A percentile compares a stretch with the other conserved stretches of the same genome.
These are phyloP conservation scores for Apiotrichum sp. DNA, from an alignment of 1,284 basidiomycete species.

Conservation along the genomic window DNA sequence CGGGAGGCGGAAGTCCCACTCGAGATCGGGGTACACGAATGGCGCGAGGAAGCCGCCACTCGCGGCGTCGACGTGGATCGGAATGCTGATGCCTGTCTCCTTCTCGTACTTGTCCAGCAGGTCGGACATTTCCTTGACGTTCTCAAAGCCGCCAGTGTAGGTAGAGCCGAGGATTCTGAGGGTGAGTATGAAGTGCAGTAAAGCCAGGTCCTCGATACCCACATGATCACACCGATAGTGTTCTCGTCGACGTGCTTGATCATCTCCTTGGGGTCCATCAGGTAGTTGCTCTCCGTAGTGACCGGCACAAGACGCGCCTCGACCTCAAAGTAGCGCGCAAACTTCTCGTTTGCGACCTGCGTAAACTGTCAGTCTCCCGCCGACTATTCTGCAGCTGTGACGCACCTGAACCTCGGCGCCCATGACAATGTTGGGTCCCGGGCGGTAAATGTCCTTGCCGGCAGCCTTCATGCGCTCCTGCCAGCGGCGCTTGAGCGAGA, in stretches of 20 bases:
- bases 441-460: slow-evolving; percentile 79
- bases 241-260: slow-evolving; percentile 90
- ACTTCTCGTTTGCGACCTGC: slow-evolving; percentile 67
- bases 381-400: no score
- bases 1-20: slow-evolving; percentile 80
- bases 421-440: slow-evolving; percentile 55
- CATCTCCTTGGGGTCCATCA: slow-evolving; percentile 74
- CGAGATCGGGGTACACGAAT: slow-evolving; percentile 56
- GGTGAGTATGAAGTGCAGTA: no score
- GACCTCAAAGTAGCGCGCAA: slow-evolving; percentile 62
- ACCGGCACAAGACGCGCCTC: slow-evolving; percentile 21
- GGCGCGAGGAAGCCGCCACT: slow-evolving; percentile 73
- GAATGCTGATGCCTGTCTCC: slow-evolving; percentile 70
- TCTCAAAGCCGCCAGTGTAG: slow-evolving; percentile 90
- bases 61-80: slow-evolving; percentile 65
- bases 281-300: slow-evolving; percentile 58
- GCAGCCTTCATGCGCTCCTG: slow-evolving; percentile 78
- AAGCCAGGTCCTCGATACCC: slow-evolving; percentile 3
- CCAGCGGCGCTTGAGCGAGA: slow-evolving; percentile 94
- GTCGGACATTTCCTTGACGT: slow-evolving; percentile 78
- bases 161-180: slow-evolving; percentile 53
- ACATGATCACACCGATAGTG: slow-evolving; percentile 48
- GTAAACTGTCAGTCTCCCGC: no score
- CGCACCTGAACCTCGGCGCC: slow-evolving; percentile 65
- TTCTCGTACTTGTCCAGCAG: slow-evolving; percentile 78